Base-by-base conservation (phyloP, 2,329 filamentous ascomycete species). In the Cercospora zeina region DNA sequence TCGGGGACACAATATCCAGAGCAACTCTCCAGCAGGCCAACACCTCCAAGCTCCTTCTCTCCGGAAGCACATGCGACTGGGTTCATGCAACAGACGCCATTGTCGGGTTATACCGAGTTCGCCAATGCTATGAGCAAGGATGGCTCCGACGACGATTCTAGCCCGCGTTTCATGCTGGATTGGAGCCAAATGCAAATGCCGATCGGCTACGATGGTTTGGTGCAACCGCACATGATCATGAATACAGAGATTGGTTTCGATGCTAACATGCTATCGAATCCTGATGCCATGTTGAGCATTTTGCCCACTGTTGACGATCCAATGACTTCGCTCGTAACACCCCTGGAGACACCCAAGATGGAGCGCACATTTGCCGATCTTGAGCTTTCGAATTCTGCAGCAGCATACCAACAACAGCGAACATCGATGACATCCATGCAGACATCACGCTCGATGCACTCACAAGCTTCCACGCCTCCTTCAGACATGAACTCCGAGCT, bases 101-200 rank as follows among this genome's bases (percentile, higher is more conserved):
- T 80, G 67, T 78, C 79, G 19, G 77, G 77, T 13, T 81, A 78
- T 62, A 77, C 80, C 19, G 78, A 81, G 33, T 80, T 81, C 31
- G 49, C 61, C 71, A 75, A 33, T 66, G 74, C 53, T 30, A 74
- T 68, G 27, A 67, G 72, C 36, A 75, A 74, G 14, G 77, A 79
- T 33, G 72, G 74, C 24, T 76, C 78, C 1, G 78, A 81, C 8
- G 72, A 72, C 13, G 74, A 72, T 14, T 72, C 76, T 8, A 81
- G 78, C 68, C 80, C 80, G 3, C 75, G 73, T 16, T 82, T 80
- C 70, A 75, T 80, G 73, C 75, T 82, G 68, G 79, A 82, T 65
- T 82, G 80, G 80, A 74, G 73, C 47, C 75, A 78, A 57, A 77
- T 81, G 72, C 72, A 77, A 19, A 77, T 82, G 72, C 74, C 76